Conservation (phyloP, 768 basidiomycete genomes). For the Coprinopsis sp. region DNA sequence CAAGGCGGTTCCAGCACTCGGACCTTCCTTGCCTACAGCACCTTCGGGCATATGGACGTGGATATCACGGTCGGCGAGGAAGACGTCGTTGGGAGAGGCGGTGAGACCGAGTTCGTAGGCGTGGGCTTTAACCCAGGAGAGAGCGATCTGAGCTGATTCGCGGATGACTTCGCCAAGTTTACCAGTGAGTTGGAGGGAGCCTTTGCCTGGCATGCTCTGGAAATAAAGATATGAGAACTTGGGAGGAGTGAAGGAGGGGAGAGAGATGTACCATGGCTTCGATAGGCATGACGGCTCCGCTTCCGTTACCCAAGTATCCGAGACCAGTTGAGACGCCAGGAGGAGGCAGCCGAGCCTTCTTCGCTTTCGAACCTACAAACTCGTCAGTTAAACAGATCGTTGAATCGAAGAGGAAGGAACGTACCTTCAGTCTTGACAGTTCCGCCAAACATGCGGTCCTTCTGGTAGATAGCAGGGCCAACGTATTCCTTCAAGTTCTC, state of each 20-base stretch:
- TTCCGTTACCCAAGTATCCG: conserved; percentile 94
- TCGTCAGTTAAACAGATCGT: too few relatives aligned
- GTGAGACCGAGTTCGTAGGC: conserved; percentile 89
- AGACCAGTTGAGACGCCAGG: conserved; percentile 93
- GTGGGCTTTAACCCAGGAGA: conserved; percentile 91
- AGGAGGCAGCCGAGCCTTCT: conserved; percentile 58
- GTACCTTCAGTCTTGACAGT: too few relatives aligned
- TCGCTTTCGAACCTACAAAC: not conserved
- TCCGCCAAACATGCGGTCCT: conserved; percentile 76
- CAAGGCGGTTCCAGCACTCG: conserved; percentile 94
- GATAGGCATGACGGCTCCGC: conserved; percentile 95
- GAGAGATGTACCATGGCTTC: conserved; percentile 74
- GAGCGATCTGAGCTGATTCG: conserved; percentile 91
- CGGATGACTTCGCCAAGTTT: conserved; percentile 98
- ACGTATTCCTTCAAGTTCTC: conserved; percentile 96
- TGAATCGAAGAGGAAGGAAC: too few relatives aligned
- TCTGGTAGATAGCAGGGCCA: conserved; percentile 92
- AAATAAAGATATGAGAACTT: conserved; percentile 3
- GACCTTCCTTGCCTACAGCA: conserved; percentile 91
- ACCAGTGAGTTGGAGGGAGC: conserved; percentile 86
- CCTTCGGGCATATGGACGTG: conserved; percentile 98
- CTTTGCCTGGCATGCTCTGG: conserved; percentile 97
- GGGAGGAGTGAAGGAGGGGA: not conserved
- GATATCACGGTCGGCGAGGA: conserved; percentile 75
- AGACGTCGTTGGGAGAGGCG: conserved; percentile 59